Evolutionary conservation across 2,329 filamentous ascomycete species (phyloP).

Genomic region (Monilinia laxa): DNA sequence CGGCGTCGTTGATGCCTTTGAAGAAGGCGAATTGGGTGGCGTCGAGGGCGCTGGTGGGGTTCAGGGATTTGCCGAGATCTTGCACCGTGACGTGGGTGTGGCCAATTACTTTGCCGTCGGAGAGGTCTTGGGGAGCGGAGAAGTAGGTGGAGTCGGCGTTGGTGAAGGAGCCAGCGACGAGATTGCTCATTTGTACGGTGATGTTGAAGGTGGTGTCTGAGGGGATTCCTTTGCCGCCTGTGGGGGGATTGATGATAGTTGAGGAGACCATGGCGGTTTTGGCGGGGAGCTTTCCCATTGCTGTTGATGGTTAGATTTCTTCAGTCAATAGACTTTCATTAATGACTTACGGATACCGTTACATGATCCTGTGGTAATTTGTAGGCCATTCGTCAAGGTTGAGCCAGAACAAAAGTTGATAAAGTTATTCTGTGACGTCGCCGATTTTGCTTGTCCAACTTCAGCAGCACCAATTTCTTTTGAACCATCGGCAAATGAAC

Average conservation of each 20-base stretch:
- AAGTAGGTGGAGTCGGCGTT: conserved; percentile 44
- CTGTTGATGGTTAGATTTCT: conserved; percentile 31
- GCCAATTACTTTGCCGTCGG: conserved; percentile 41
- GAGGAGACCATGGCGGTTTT: conserved; percentile 40
- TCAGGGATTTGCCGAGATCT: conserved; percentile 40
- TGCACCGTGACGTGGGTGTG: conserved; percentile 46
- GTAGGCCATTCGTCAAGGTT: conserved; percentile 59
- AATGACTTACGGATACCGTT: conserved; percentile 46
- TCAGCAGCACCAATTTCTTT: conserved; percentile 32
- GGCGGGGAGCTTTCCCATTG: conserved; percentile 41
- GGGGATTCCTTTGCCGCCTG: conserved; percentile 29
- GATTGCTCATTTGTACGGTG: conserved; percentile 40
- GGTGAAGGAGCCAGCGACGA: conserved; percentile 43
- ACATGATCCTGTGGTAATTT: conserved; percentile 59
- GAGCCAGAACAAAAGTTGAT: conserved; percentile 40
- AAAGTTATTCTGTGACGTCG: conserved; percentile 40
- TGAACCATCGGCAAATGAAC: conserved; percentile 37
- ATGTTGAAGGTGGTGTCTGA: conserved; percentile 41
- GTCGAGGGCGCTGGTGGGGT: conserved; percentile 38
- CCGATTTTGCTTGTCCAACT: conserved; percentile 35
- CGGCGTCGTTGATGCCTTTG: conserved; percentile 46
- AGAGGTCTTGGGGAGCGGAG: conserved; percentile 42
- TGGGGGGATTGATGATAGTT: conserved; percentile 36
- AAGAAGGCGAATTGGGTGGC: conserved; percentile 44
- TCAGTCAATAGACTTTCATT: background rate